Evolutionary conservation across 2,329 filamentous ascomycete genomes (phyloP), one percentile per base, ranked within the genome.

Genomic region (Gnomoniopsis sp.): DNA sequence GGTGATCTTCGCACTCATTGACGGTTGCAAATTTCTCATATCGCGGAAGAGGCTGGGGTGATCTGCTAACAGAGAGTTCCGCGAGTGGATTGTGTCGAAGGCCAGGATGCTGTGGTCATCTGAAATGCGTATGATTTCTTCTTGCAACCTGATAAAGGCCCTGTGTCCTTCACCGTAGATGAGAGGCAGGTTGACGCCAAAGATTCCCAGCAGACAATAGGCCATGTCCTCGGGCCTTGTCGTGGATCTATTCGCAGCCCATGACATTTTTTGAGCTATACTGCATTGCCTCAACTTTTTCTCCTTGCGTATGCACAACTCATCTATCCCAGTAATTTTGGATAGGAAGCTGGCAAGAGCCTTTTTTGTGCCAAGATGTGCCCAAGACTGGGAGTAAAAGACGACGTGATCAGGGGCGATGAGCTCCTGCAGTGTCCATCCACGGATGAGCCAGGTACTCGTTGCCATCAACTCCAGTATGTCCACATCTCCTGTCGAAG

Each of bases 81-180:
- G 51, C 2, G 64, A 66, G 1, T 59, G 44, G 7, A 50, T 46
- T 1, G 60, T 62, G 30, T 64, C 55, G 38, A 65, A 66, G 17
- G 57, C 57, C n/a, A 58, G 57, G 14, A 65, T 26, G 34, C 58
- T 63, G 46, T 54, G 57, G 12, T 58, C 57, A 17, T 36, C 51
- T 19, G 46, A 55, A 23, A 46, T 43, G 2, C 53, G 53, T 15
- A 60, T 41, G 22, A 71, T 66, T 50, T 69, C 67, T 17, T 67
- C 62, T 49, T 69, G 67, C 6, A 70, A 63, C 21, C 67, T 53
- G 22, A 61, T 55, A 50, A 68, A 69, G 10, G 68, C 66, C 3
- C 57, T 61, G 17, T 48, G 34, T 21, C 67, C 68, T 51, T 71
- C 68, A n/a, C 69, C 68, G 43, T 70, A 71, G 8, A 70, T 62